Evolutionary conservation across 148 eudicot genomes (phyloP), one percentile per base, ranked within the genome.

Genomic region (Dysphania ambrosioides): DNA sequence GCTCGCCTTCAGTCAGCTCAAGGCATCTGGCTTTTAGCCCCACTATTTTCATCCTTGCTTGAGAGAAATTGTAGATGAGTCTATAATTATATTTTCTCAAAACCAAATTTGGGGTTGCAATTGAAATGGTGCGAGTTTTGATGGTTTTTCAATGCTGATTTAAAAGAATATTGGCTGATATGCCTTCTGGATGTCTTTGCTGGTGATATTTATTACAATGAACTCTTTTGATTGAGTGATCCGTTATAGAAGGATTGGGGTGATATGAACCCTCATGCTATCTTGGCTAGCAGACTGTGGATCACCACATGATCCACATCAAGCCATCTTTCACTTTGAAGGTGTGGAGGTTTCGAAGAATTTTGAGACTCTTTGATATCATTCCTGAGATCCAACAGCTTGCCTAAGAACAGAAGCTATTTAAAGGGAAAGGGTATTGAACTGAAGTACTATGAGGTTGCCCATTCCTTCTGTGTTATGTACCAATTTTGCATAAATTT

Each of bases 161-260:
- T 21, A 16, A 47, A 47, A 47, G 53, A 47, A 21, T 13, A 13
- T 47, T 42, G 47, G 53, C 73, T 58, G 10, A 41, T 68, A 32
- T 1, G 2, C 13, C 7, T 74, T 41, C 49, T 66, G 65, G 36
- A 8, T 75, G 64, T 41, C 7, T 40, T 7, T 26, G 60, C 79
- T 68, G 79, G 79, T 76, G 73, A 76, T 31, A 5, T 56, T 5
- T 35, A 24, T 2, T 38, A 24, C 66, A 53, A 8, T 9, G 26
- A 30, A 9, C 6, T 6, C 9, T 3, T 36, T 26, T 29, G 2
- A 38, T 19, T 40, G 51, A 8, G 31, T 27, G n/a, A 67, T 26
- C 32, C 19, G 9, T 41, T 11, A 36, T 21, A 10, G 4, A 15
- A 67, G 8, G 26, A 55, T 16, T 41, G 8, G 32, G 53, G 32